phyloP scores from a whole-genome alignment of 2,329 filamentous ascomycete genomes.

The Coniochaeta sp. region DNA sequence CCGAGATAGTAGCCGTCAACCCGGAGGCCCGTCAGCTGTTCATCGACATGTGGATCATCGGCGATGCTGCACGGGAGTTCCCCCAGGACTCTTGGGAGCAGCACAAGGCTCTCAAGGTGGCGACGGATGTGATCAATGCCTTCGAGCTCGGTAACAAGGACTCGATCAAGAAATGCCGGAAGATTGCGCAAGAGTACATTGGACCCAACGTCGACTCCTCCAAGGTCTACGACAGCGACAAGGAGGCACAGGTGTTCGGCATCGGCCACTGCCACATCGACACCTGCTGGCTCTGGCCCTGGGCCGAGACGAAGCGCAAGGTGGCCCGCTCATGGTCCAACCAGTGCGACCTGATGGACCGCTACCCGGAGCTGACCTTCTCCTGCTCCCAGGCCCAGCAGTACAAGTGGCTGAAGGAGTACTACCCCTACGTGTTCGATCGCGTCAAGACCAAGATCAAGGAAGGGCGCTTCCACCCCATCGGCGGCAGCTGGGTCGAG shows the following conservation, averaged over 20 bases:
- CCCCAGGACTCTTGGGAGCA: slow-evolving; percentile 82
- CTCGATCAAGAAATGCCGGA: slow-evolving; percentile 70
- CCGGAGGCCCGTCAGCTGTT: slow-evolving; percentile 73
- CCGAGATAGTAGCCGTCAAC: slow-evolving; percentile 86
- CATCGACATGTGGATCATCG: slow-evolving; percentile 95
- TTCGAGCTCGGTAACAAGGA: slow-evolving; percentile 77
- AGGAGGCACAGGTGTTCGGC: slow-evolving; percentile 71
- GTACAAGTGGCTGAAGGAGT: slow-evolving; percentile 91
- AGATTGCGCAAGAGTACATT: slow-evolving; percentile 77
- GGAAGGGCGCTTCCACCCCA: slow-evolving; percentile 85
- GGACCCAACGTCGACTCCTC: slow-evolving; percentile 75
- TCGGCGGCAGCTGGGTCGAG: slow-evolving; percentile 97
- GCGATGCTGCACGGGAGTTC: slow-evolving; percentile 87
- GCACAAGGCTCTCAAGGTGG: slow-evolving; percentile 76
- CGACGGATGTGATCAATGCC: slow-evolving; percentile 81
- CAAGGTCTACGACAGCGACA: slow-evolving; percentile 73
- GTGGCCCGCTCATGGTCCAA: slow-evolving; percentile 94
- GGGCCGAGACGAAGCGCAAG: slow-evolving; percentile 95
- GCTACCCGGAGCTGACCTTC: slow-evolving; percentile 91
- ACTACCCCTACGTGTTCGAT: slow-evolving; percentile 84
- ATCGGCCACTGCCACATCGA: slow-evolving; percentile 98
- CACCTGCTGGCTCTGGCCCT: slow-evolving; percentile 98
- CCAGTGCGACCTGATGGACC: slow-evolving; percentile 90
- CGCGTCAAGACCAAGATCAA: slow-evolving; percentile 88
- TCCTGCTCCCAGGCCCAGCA: slow-evolving; percentile 92